Evolutionary conservation across 2,329 filamentous ascomycete genomes (phyloP).

Genomic region (Setomelanomma holmii): DNA sequence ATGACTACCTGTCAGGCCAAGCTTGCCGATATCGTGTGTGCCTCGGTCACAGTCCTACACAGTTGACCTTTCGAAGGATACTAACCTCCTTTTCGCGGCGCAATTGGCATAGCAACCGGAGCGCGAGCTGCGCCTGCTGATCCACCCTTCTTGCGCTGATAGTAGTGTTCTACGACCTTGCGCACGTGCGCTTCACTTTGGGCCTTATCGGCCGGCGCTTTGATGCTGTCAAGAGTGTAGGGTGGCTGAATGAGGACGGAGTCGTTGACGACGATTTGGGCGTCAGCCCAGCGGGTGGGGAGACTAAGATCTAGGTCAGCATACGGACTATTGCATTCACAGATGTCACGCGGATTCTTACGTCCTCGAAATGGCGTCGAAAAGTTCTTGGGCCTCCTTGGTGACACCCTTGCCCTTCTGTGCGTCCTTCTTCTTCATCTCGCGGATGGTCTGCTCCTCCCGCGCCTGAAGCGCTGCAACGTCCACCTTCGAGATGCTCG

Average conservation of each 20-base stretch:
- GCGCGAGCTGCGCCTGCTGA: slow-evolving; percentile 27
- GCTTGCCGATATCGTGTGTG: neutral
- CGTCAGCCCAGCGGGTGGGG: slow-evolving; percentile 66
- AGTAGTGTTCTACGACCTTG: slow-evolving; percentile 55
- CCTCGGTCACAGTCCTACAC: neutral
- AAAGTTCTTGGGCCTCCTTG: slow-evolving; percentile 68
- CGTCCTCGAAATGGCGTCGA: slow-evolving; percentile 66
- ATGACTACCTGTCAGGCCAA: too few species aligned
- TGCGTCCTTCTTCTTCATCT: slow-evolving; percentile 65
- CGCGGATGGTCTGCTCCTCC: slow-evolving; percentile 62
- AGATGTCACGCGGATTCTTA: slow-evolving; percentile 39
- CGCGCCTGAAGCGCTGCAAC: slow-evolving; percentile 61
- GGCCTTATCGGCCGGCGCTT: slow-evolving; percentile 52
- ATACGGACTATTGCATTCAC: neutral
- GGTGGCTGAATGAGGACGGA: slow-evolving; percentile 65
- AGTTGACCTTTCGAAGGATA: neutral
- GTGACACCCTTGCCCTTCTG: slow-evolving; percentile 67
- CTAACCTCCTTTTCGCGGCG: slow-evolving; percentile 38
- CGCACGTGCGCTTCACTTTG: slow-evolving; percentile 52
- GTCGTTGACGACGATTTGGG: slow-evolving; percentile 67
- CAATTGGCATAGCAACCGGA: slow-evolving; percentile 40
- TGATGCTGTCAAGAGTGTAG: slow-evolving; percentile 64
- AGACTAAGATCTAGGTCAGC: slow-evolving; percentile 40
- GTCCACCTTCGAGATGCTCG: slow-evolving; percentile 61
- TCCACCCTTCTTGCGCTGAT: slow-evolving; percentile 50